Base-by-base conservation (phyloP, 257 asterid genomes). In the Salvia miltiorrhiza region DNA sequence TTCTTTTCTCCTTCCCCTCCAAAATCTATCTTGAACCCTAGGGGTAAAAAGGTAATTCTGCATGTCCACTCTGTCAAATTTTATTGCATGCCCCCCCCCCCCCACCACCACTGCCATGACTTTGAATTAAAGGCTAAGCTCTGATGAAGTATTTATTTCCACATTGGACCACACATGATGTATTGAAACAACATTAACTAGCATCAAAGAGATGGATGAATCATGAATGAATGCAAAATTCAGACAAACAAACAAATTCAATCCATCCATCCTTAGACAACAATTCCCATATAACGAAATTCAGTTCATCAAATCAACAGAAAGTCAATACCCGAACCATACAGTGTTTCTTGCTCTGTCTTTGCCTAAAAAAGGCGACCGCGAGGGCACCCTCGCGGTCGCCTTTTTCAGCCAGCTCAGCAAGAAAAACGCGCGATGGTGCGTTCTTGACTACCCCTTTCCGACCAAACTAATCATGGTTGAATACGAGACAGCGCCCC, bases 321-420 rank as follows among this genome's bases (percentile, higher is more conserved):
- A 88, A n/a, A 92, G 98, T 92, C 98, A 90, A 92, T 90, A 81
- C 95, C 97, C 97, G 98, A 92, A 92, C 97, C 98, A 82, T 81
- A 86, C 89, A 78, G 70, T 72, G 56, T 65, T 66, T 48, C 84
- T 72, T 73, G 86, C n/a, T n/a, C 85, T 72, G 74, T 53, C 71
- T 53, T 61, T 41, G 49, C 16, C 28, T 7, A 17, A 37, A 37
- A 9, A 10, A 37, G 9, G 7, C 5, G 40, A 35, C 40, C 0
- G 4, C 2, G 52, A 48, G 55, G 55, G 26, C 7, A 45, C 2
- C 7, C 53, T n/a, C n/a, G n/a, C n/a, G n/a, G n/a, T n/a, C n/a
- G n/a, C n/a, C n/a, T n/a, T n/a, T n/a, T n/a, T n/a, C n/a, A n/a
- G 30, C 28, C 16, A 10, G 19, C 28, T 17, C 47, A 39, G 30